phyloP scores from a whole-genome alignment of 2,329 filamentous ascomycete species.

The Talaromyces sp. region DNA sequence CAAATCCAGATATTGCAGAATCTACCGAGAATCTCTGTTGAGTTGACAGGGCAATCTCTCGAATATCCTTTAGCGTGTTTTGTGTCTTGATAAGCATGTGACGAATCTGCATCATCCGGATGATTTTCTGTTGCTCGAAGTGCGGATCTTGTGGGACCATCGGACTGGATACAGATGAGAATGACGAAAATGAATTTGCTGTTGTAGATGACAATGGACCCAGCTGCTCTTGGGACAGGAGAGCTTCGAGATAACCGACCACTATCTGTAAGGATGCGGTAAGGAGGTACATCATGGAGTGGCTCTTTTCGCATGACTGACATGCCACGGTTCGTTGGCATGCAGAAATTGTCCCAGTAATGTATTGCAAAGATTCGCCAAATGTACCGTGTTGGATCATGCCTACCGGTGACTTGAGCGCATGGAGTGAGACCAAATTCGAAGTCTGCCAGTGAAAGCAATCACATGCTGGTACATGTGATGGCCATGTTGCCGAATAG shows the following conservation, averaged over 20 bases:
- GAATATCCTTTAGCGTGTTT: constrained; percentile 1
- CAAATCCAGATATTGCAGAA: constrained; percentile 2
- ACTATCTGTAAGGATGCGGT: constrained; percentile 15
- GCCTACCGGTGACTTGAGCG: not conserved
- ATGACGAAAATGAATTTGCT: not conserved
- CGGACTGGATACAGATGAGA: not conserved
- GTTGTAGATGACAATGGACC: not conserved
- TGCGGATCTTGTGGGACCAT: not conserved
- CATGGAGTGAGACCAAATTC: constrained; percentile 14
- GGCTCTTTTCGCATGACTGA: constrained; percentile 16
- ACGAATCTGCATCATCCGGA: constrained; percentile 10
- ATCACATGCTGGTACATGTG: constrained; percentile 1
- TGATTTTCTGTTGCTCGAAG: not conserved
- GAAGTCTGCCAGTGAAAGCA: constrained; percentile 16
- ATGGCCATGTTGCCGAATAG: not conserved
- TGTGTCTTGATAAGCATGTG: constrained; percentile 15
- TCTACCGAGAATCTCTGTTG: constrained; percentile 7
- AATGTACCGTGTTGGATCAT: not conserved
- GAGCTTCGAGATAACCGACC: constrained; percentile 4
- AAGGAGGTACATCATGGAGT: constrained; percentile 10
- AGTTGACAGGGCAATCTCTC: not conserved
- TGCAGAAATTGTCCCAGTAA: constrained; percentile 5
- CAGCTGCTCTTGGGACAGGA: not conserved
- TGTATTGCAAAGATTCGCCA: constrained; percentile 8
- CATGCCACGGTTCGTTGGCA: constrained; percentile 13